Percentiles rank a stretch among this genome's conserved stretches.
phyloP scores from a whole-genome alignment of 1,284 basidiomycete genomes.

The Ustilago loliicola region DNA sequence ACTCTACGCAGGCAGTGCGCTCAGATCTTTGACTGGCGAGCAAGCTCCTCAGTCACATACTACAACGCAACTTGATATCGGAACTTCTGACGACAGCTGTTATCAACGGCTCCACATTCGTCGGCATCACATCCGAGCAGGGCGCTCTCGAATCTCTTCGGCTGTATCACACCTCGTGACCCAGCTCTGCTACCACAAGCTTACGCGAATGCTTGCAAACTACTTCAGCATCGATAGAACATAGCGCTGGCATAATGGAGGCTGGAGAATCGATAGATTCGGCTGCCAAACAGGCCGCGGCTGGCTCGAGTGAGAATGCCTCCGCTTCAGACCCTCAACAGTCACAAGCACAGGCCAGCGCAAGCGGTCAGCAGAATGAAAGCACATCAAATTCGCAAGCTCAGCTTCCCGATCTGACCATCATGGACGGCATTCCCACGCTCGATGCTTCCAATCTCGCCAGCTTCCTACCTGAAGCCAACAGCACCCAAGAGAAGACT shows the following conservation, averaged over 20 bases:
- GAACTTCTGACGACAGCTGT: not conserved
- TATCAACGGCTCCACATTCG: not conserved
- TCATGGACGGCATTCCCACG: constrained; percentile 40
- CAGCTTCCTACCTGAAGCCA: constrained; percentile 25
- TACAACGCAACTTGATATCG: not conserved
- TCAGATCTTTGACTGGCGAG: not conserved
- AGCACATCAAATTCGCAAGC: constrained; percentile 7
- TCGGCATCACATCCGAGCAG: not conserved
- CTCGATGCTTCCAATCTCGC: constrained; percentile 35
- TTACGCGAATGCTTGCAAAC: not conserved
- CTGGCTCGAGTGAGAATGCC: not conserved
- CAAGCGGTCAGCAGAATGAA: not conserved
- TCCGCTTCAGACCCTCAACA: constrained; percentile 5
- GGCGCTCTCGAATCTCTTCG: not conserved
- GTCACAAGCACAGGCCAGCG: constrained; percentile 1
- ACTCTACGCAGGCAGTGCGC: no score
- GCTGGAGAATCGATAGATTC: constrained; percentile 51
- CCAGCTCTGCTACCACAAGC: not conserved
- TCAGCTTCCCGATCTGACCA: constrained; percentile 23
- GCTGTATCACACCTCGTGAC: not conserved
- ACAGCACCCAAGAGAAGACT: constrained; percentile 11
- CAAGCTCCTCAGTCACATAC: not conserved
- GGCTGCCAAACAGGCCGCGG: constrained; percentile 18
- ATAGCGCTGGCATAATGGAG: constrained; percentile 40
- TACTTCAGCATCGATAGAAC: not conserved